Percentiles rank a stretch among this genome's conserved stretches.
These are phyloP conservation scores for Entonaema liquescens DNA, from an alignment of 495 filamentous ascomycete species.

Conservation along the genomic window DNA sequence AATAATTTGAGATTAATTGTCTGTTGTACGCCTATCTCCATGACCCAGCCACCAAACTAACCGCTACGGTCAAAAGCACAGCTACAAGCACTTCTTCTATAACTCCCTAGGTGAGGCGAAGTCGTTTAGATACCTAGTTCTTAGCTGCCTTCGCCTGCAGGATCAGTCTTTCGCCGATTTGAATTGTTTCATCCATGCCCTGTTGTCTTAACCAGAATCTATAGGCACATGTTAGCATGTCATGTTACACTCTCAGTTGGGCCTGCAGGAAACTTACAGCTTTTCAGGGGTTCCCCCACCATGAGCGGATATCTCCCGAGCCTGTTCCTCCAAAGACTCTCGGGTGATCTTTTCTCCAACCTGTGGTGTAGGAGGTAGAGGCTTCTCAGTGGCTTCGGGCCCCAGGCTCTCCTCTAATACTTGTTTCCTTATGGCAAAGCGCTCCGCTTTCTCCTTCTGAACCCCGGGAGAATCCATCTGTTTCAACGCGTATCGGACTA, in stretches of 20 bases:
- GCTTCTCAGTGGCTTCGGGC: constrained; percentile 52
- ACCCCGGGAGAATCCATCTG: constrained; percentile 86
- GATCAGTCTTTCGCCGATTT: constrained; percentile 48
- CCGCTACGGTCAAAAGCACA: constrained; percentile 4
- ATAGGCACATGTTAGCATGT: constrained; percentile 11
- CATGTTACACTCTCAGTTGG: background rate
- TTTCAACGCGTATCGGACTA: constrained; percentile 72
- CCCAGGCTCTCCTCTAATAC: constrained; percentile 71
- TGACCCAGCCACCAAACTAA: constrained; percentile 32
- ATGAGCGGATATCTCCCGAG: constrained; percentile 62
- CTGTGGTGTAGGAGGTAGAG: constrained; percentile 45
- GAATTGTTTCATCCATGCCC: constrained; percentile 50
- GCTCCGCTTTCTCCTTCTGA: constrained; percentile 79
- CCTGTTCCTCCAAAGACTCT: constrained; percentile 70
- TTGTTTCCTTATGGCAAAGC: constrained; percentile 76
- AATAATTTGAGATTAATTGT: background rate
- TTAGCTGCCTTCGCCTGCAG: constrained; percentile 27
- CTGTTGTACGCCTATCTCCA: background rate
- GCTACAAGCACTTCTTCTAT: constrained; percentile 15
- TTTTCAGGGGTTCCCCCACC: constrained; percentile 63
- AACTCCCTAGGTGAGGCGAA: constrained; percentile 7
- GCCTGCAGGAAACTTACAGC: constrained; percentile 42
- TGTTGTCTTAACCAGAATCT: constrained; percentile 55
- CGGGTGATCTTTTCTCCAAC: constrained; percentile 59
- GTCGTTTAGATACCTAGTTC: constrained; percentile 17